Evolutionary conservation across 805 yeast genomes (phyloP).

Genomic region (Suhomyces xylopsoci): DNA sequence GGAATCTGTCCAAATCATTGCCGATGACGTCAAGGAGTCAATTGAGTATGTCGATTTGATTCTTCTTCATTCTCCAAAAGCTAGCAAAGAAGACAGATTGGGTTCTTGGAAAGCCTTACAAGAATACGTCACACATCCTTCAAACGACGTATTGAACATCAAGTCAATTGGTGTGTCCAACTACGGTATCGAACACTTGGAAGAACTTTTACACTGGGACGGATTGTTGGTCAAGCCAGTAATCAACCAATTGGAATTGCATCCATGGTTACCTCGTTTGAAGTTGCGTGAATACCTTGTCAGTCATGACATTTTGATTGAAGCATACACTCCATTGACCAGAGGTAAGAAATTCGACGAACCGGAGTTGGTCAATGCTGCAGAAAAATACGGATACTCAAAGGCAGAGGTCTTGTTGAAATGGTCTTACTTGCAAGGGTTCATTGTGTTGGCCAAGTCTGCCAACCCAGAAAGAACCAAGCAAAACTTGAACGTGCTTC

Average conservation of each 20-base stretch:
- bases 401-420: constrained; percentile 64
- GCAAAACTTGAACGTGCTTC: constrained; percentile 53
- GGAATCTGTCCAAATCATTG: constrained; percentile 26
- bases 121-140: constrained; percentile 50
- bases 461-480: constrained; percentile 49
- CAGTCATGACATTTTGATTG: constrained; percentile 53
- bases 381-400: constrained; percentile 47
- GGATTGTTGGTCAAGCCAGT: constrained; percentile 44
- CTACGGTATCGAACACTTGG: constrained; percentile 57
- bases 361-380: constrained; percentile 48
- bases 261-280: constrained; percentile 75
- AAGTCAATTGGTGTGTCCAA: constrained; percentile 74
- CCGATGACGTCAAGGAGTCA: constrained; percentile 26
- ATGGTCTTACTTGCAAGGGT: constrained; percentile 72
- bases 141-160: constrained; percentile 45
- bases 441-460: constrained; percentile 42
- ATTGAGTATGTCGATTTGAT: constrained; percentile 41
- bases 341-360: constrained; percentile 57
- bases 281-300: constrained; percentile 62
- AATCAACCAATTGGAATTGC: constrained; percentile 78
- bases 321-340: constrained; percentile 80
- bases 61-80: constrained; percentile 52
- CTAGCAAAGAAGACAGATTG: constrained; percentile 41
- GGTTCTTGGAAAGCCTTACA: constrained; percentile 74
- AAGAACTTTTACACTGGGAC: constrained; percentile 58